Evolutionary conservation across 805 yeast genomes (phyloP), one percentile per base, ranked within the genome.

Genomic region (Metschnikowia cubensis): DNA sequence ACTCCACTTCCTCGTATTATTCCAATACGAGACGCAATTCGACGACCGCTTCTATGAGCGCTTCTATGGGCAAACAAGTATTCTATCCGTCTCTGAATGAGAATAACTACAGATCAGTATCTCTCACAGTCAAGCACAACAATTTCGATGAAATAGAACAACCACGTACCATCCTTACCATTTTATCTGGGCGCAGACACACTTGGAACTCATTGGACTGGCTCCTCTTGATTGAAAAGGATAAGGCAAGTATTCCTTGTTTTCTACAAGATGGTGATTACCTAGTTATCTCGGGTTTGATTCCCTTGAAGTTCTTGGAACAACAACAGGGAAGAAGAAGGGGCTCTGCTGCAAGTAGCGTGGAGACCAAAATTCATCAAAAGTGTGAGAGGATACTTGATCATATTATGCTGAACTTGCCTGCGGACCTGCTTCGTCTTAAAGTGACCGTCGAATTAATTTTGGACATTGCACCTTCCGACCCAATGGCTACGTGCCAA

Each of bases 71-170:
- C 4, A 58, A 56, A 31, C 58, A 50, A 29, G 46, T 55, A 13
- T 22, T 49, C 15, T 67, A 68, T 53, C 70, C 70, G 7, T 55
- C 68, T 6, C 64, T 67, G 50, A 67, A 65, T 52, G 75, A 79
- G 63, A 75, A 87, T 45, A 71, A 72, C 54, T 71, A 73, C 57
- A 47, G 43, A 39, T 48, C 65, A 36, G 70, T 68, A 20, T 66
- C 75, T 52, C 60, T 77, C 36, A 74, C 77, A n/a, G 73, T 68
- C 44, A 74, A 72, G 53, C 82, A 78, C 60, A 56, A 66, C 15
- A 63, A 67, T 31, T 75, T 62, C n/a, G 69, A 65, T 39, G 51
- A 55, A 13, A 39, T 45, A 6, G 7, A 29, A 7, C 29, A 13
- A 4, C 50, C 50, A 1, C 48, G 78, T 13, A 73, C 76, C 10